These are phyloP conservation scores for Schwanniomyces etchellsii DNA, from an alignment of 1,139 yeast genomes.

Conservation along the genomic window DNA sequence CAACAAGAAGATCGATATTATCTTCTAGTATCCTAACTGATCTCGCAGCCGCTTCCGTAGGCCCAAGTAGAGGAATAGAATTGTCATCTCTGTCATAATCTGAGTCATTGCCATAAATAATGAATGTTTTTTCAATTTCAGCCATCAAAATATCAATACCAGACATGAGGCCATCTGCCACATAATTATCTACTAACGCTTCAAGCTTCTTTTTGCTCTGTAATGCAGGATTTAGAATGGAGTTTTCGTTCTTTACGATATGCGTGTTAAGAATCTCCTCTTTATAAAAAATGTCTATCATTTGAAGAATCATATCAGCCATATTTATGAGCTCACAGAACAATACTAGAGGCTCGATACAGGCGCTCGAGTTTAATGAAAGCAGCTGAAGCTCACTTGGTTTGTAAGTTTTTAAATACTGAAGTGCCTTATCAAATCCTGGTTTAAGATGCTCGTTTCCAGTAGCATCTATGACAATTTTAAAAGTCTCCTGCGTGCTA, in stretches of 20 bases:
- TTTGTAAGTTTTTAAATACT: conserved; percentile 63
- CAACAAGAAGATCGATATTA: conserved; percentile 73
- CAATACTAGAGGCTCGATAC: conserved; percentile 76
- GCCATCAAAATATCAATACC: conserved; percentile 85
- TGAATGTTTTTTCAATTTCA: conserved; percentile 50
- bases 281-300: conserved; percentile 86
- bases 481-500: conserved; percentile 55
- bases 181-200: conserved; percentile 74
- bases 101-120: conserved; percentile 17
- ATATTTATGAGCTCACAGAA: conserved; percentile 88
- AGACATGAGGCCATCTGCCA: conserved; percentile 86
- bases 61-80: conserved; percentile 31
- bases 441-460: conserved; percentile 68
- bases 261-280: conserved; percentile 68
- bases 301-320: conserved; percentile 88
- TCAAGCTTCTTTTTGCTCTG: conserved; percentile 81
- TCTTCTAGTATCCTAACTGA: conserved; percentile 59
- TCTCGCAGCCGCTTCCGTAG: conserved; percentile 65
- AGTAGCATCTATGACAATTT: conserved; percentile 57
- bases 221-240: conserved; percentile 73
- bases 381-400: conserved; percentile 41
- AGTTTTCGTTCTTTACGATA: conserved; percentile 62
- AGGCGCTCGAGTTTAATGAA: conserved; percentile 17
- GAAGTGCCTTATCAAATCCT: conserved; percentile 80
- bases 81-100: conserved; percentile 29